Percentiles rank a stretch among this genome's conserved stretches.
Evolutionary conservation across 2,329 filamentous ascomycete species (phyloP).

Genomic region (Exophiala sideris): DNA sequence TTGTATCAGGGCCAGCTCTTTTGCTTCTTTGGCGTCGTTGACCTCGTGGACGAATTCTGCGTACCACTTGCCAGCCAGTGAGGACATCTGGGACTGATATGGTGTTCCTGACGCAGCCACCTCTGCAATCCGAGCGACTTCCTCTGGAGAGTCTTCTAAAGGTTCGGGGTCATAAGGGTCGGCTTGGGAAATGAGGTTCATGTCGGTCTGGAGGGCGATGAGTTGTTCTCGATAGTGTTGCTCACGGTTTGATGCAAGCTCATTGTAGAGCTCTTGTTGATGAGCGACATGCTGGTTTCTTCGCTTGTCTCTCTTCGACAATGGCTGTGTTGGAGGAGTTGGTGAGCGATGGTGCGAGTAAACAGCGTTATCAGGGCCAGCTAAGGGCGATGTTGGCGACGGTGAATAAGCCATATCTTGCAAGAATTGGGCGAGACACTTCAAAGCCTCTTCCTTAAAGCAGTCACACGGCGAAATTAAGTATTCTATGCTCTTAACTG

Average conservation of each 20-base stretch:
- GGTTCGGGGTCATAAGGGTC: conserved; percentile 73
- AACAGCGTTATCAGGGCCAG: conserved; percentile 21
- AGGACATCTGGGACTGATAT: conserved; percentile 66
- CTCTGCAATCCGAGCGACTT: conserved; percentile 62
- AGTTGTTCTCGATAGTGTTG: conserved; percentile 83
- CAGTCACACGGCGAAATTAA: neutral
- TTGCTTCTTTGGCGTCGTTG: conserved; percentile 81
- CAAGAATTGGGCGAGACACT: neutral
- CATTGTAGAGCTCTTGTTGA: conserved; percentile 69
- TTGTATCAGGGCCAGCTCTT: conserved; percentile 77
- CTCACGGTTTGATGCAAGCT: conserved; percentile 78
- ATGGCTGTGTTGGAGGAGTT: conserved; percentile 43
- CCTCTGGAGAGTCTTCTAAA: conserved; percentile 62
- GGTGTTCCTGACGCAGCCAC: conserved; percentile 55
- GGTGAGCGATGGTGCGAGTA: conserved; percentile 25
- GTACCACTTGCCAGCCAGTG: conserved; percentile 73
- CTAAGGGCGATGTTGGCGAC: conserved; percentile 34
- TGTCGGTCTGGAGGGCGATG: conserved; percentile 86
- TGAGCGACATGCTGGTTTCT: conserved; percentile 78
- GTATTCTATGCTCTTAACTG: too few species aligned
- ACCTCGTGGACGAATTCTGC: conserved; percentile 80
- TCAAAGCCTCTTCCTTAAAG: neutral
- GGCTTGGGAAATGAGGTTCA: conserved; percentile 78
- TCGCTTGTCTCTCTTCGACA: conserved; percentile 87
- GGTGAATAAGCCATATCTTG: conserved; percentile 40